Conservation (phyloP, 1,139 yeast species). For the Nakaseomyces bracarensis region DNA sequence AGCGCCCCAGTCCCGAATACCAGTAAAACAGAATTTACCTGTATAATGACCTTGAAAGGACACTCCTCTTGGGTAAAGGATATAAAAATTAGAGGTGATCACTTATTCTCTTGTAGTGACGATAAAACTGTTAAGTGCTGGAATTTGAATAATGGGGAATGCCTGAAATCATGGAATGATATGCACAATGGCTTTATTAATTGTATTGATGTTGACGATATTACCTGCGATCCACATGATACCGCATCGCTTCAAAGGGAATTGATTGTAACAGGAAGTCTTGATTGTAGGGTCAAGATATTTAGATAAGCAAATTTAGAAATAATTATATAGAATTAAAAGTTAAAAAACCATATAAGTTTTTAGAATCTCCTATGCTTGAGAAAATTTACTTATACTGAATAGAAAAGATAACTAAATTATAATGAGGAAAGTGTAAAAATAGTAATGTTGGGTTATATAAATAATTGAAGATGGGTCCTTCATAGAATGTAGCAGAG, state of each 20-base stretch:
- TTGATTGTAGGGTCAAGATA: slow-evolving; percentile 18
- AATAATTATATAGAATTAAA: too few species aligned
- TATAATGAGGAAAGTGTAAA: background rate
- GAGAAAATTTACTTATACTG: too few species aligned
- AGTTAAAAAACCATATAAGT: too few species aligned
- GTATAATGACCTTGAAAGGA: slow-evolving; percentile 50
- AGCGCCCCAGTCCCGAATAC: slow-evolving; percentile 49
- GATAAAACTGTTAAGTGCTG: slow-evolving; percentile 71
- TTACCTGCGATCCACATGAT: slow-evolving; percentile 7
- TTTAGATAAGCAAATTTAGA: too few species aligned
- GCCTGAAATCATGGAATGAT: slow-evolving; percentile 46
- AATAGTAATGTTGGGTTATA: background rate
- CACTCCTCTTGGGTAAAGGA: slow-evolving; percentile 86
- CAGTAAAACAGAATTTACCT: slow-evolving; percentile 51
- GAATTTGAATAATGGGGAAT: slow-evolving; percentile 58
- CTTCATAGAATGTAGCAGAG: too few species aligned
- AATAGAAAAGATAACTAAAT: background rate
- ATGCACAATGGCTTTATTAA: slow-evolving; percentile 21
- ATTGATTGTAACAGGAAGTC: slow-evolving; percentile 20
- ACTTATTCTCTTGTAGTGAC: slow-evolving; percentile 69
- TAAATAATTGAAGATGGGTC: too few species aligned
- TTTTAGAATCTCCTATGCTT: too few species aligned
- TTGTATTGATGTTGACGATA: slow-evolving; percentile 18
- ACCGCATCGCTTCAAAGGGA: slow-evolving; percentile 12
- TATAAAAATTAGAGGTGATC: slow-evolving; percentile 40